Conservation (phyloP, 768 basidiomycete species). For the Fomitopsis serialis region DNA sequence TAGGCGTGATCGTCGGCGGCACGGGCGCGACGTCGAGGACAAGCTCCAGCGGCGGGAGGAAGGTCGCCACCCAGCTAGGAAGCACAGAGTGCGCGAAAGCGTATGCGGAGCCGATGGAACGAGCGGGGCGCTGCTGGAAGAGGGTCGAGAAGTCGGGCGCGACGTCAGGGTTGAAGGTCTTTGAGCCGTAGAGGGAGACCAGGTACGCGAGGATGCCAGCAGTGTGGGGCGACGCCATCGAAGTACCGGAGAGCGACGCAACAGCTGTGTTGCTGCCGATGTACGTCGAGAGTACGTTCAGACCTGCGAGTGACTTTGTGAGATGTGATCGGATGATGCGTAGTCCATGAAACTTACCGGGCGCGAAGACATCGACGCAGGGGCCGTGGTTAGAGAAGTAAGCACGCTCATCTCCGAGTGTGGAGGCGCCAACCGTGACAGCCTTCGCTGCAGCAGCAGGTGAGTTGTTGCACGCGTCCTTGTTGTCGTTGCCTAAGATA, state of each 20-base stretch:
- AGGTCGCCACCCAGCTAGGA: slow-evolving; percentile 51
- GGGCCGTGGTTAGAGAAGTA: slow-evolving; percentile 90
- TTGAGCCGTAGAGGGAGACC: slow-evolving; percentile 78
- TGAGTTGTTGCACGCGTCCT: slow-evolving; percentile 88
- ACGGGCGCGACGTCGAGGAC: slow-evolving; percentile 39
- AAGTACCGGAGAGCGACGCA: slow-evolving; percentile 83
- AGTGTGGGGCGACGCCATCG: slow-evolving; percentile 93
- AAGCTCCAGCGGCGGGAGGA: slow-evolving; percentile 50
- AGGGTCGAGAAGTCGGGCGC: slow-evolving; percentile 31
- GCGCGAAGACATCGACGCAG: slow-evolving; percentile 92
- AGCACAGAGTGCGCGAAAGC: slow-evolving; percentile 47
- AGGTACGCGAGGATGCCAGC: slow-evolving; percentile 90
- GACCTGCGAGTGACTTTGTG: slow-evolving; percentile 31
- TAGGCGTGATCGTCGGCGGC: slow-evolving; percentile 51
- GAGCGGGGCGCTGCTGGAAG: slow-evolving; percentile 28
- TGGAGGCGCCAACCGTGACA: slow-evolving; percentile 92
- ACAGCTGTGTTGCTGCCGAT: slow-evolving; percentile 55
- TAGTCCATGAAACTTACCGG: slow-evolving; percentile 38
- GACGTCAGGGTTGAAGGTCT: slow-evolving; percentile 51
- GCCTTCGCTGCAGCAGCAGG: slow-evolving; percentile 87
- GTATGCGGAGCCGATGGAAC: slow-evolving; percentile 44
- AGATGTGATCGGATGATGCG: neutral
- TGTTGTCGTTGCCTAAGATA: slow-evolving; percentile 65
- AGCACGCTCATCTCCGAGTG: slow-evolving; percentile 73
- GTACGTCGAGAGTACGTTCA: slow-evolving; percentile 90